Conservation (phyloP, 2,329 filamentous ascomycete genomes). For the Teratosphaeria destructans region DNA sequence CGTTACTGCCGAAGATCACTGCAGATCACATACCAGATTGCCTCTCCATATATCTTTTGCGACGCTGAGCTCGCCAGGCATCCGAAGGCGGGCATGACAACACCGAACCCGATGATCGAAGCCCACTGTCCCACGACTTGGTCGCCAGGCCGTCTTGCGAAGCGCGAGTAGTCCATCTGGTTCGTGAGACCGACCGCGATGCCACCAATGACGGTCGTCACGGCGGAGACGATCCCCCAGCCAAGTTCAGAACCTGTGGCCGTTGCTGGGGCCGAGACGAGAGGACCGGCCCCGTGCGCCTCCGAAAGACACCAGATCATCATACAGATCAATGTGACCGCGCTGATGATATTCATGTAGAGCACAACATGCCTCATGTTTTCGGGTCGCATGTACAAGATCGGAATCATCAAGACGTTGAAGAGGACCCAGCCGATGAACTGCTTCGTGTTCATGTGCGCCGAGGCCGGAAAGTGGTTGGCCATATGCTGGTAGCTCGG, state of each 20-base stretch:
- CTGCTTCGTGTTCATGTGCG: conserved; percentile 37
- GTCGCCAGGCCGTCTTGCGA: conserved; percentile 27
- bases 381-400: conserved; percentile 36
- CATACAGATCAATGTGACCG: conserved; percentile 37
- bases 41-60: conserved; percentile 41
- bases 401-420: conserved; percentile 35
- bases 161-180: conserved; percentile 28
- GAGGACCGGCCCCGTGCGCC: conserved; percentile 41
- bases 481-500: conserved; percentile 44
- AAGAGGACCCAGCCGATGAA: conserved; percentile 37
- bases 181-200: conserved; percentile 38
- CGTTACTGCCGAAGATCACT: not conserved
- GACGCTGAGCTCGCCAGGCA: conserved; percentile 49
- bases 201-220: conserved; percentile 33
- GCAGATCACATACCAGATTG: conserved; percentile 28
- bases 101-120: conserved; percentile 40
- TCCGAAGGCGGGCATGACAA: conserved; percentile 42
- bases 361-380: conserved; percentile 26
- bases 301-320: conserved; percentile 51
- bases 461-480: conserved; percentile 39
- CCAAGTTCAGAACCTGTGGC: conserved; percentile 29
- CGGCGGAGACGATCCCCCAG: conserved; percentile 30
- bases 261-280: conserved; percentile 18
- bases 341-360: conserved; percentile 35
- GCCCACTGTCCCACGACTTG: conserved; percentile 37